These are phyloP conservation scores for Amanita polypyramis DNA, from an alignment of 768 basidiomycete species.

Conservation along the genomic window DNA sequence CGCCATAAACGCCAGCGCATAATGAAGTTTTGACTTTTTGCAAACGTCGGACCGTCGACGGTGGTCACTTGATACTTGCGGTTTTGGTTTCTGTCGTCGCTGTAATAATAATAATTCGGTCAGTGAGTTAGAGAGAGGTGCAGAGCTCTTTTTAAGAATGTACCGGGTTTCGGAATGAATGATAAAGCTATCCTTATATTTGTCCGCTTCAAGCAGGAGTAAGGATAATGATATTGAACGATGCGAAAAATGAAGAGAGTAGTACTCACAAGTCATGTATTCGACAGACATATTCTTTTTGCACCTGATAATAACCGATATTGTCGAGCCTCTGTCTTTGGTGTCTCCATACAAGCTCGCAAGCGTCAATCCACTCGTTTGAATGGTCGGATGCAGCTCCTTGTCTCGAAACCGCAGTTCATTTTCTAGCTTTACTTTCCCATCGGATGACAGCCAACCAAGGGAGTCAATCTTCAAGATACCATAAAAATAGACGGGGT, in stretches of 20 bases:
- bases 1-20: slow-evolving; percentile 38
- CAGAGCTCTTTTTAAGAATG: slow-evolving; percentile 1
- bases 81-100: slow-evolving; percentile 12
- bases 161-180: slow-evolving; percentile 10
- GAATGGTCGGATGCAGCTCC: slow-evolving; percentile 16
- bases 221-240: too few species aligned
- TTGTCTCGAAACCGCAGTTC: slow-evolving; percentile 34
- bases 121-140: background rate
- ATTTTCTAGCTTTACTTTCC: slow-evolving; percentile 25
- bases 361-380: slow-evolving; percentile 22
- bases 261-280: slow-evolving; percentile 22
- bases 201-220: slow-evolving; percentile 11
- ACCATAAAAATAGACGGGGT: slow-evolving; percentile 40
- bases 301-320: slow-evolving; percentile 34
- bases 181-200: slow-evolving; percentile 12
- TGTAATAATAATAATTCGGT: background rate
- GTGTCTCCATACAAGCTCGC: slow-evolving; percentile 20
- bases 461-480: slow-evolving; percentile 33
- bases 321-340: slow-evolving; percentile 13
- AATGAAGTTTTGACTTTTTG: slow-evolving; percentile 37
- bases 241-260: background rate
- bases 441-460: slow-evolving; percentile 40
- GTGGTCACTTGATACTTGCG: slow-evolving; percentile 35
- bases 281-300: slow-evolving; percentile 27
- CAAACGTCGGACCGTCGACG: slow-evolving; percentile 34